Evolutionary conservation across 2,329 filamentous ascomycete genomes (phyloP).

Genomic region (Epichloe baconii): DNA sequence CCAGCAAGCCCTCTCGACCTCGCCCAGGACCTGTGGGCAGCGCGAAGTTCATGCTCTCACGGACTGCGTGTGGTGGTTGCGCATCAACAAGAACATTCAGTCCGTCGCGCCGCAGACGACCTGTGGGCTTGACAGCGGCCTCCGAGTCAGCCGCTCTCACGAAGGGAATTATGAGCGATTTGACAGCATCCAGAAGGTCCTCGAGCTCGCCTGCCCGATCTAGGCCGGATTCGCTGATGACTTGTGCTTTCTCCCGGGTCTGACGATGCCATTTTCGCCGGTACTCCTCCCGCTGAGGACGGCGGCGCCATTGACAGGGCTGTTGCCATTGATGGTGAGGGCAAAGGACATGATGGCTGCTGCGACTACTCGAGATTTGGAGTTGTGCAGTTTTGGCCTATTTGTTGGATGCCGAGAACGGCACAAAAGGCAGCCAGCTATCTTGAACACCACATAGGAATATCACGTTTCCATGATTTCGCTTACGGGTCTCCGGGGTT

Average conservation of each 20-base stretch:
- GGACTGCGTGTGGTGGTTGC: background rate
- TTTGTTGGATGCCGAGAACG: too few species aligned
- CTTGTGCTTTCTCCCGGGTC: background rate
- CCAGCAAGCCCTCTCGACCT: constrained; percentile 61
- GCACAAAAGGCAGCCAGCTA: too few species aligned
- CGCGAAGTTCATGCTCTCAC: constrained; percentile 11
- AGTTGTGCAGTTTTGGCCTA: too few species aligned
- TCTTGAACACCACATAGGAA: too few species aligned
- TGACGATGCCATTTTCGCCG: too few species aligned
- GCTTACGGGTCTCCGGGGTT: too few species aligned
- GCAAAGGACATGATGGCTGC: too few species aligned
- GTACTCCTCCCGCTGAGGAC: too few species aligned
- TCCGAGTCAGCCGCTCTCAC: constrained; percentile 1
- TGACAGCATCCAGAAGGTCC: constrained; percentile 2
- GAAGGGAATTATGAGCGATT: constrained; percentile 2
- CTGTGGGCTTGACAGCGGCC: background rate
- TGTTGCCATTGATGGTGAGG: too few species aligned
- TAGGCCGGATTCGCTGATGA: background rate
- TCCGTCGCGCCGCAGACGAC: background rate
- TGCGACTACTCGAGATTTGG: too few species aligned
- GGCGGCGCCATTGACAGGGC: too few species aligned
- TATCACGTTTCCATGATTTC: too few species aligned
- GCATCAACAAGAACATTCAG: background rate
- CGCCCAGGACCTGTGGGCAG: constrained; percentile 40
- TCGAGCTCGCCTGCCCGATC: constrained; percentile 2